phyloP scores from a whole-genome alignment of 306 rosid genomes.

The Dryas drummondii region DNA sequence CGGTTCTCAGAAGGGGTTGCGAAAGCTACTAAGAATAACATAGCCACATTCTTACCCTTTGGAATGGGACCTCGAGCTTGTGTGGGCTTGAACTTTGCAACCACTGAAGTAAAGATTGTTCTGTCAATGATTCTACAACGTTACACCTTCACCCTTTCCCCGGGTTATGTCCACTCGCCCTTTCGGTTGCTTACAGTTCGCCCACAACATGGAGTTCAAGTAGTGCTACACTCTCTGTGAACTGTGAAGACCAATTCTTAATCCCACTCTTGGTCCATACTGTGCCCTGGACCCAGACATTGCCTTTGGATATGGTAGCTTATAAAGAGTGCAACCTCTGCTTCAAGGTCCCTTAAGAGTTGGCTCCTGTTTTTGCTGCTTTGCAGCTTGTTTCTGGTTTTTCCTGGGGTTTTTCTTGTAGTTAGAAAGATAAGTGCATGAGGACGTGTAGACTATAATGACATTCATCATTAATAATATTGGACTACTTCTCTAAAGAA shows the following conservation, averaged over 20 bases:
- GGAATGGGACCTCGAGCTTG: slow-evolving; percentile 26
- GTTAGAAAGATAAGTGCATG: too few species aligned
- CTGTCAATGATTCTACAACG: slow-evolving; percentile 29
- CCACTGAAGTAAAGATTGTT: slow-evolving; percentile 21
- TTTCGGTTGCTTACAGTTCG: slow-evolving; percentile 17
- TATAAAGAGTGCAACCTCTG: too few species aligned
- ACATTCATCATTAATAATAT: too few species aligned
- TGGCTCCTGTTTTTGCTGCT: too few species aligned
- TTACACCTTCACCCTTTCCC: slow-evolving; percentile 30
- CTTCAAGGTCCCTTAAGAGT: too few species aligned
- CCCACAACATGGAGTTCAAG: slow-evolving; percentile 32
- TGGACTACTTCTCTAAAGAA: too few species aligned
- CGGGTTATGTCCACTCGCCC: slow-evolving; percentile 31
- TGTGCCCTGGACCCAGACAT: too few species aligned
- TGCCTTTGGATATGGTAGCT: too few species aligned
- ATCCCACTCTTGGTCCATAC: too few species aligned
- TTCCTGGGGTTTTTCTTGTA: too few species aligned
- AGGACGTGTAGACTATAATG: too few species aligned
- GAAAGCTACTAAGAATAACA: slow-evolving; percentile 20
- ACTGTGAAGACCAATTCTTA: neutral
- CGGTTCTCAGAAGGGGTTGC: slow-evolving; percentile 28
- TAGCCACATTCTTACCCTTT: slow-evolving; percentile 22
- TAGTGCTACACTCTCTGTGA: slow-evolving; percentile 12
- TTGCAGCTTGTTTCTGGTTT: too few species aligned
- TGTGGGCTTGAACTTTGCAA: slow-evolving; percentile 28